These are phyloP conservation scores for Stylosanthes scabra DNA, from an alignment of 331 rosid genomes.

Conservation along the genomic window DNA sequence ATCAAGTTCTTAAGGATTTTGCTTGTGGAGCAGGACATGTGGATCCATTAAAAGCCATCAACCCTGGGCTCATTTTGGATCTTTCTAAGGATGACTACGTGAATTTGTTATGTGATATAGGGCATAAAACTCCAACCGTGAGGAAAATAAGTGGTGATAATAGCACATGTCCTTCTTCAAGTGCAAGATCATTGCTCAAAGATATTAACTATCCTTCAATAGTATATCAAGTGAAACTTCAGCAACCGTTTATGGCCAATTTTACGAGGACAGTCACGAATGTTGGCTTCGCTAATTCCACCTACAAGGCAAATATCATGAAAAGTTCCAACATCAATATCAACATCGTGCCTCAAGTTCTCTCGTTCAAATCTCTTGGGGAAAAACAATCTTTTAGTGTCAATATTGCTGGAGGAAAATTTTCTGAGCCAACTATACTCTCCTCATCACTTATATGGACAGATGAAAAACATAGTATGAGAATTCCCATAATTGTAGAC, in stretches of 20 bases:
- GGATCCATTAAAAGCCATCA: constrained; percentile 27
- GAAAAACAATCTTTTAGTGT: constrained; percentile 41
- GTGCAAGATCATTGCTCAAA: not conserved
- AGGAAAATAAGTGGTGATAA: constrained; percentile 30
- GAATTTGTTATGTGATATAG: constrained; percentile 28
- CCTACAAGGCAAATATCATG: constrained; percentile 29
- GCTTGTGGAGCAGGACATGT: constrained; percentile 41
- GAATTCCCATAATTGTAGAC: constrained; percentile 30
- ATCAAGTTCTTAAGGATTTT: constrained; percentile 7
- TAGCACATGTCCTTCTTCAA: constrained; percentile 32
- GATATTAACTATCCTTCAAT: constrained; percentile 53
- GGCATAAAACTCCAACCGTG: not conserved
- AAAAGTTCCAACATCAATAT: constrained; percentile 2
- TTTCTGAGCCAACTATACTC: not conserved
- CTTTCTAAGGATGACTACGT: constrained; percentile 27
- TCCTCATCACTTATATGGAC: constrained; percentile 34
- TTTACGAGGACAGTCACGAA: constrained; percentile 54
- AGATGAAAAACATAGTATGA: constrained; percentile 35
- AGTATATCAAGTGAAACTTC: not conserved
- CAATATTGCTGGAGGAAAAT: constrained; percentile 2
- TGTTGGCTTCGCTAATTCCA: constrained; percentile 53
- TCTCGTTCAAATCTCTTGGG: constrained; percentile 32
- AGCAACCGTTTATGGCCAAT: constrained; percentile 13
- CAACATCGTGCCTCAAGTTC: constrained; percentile 8
- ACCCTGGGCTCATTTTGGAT: constrained; percentile 43